Conservation (phyloP, 768 basidiomycete species). For the Pisolithus orientalis region DNA sequence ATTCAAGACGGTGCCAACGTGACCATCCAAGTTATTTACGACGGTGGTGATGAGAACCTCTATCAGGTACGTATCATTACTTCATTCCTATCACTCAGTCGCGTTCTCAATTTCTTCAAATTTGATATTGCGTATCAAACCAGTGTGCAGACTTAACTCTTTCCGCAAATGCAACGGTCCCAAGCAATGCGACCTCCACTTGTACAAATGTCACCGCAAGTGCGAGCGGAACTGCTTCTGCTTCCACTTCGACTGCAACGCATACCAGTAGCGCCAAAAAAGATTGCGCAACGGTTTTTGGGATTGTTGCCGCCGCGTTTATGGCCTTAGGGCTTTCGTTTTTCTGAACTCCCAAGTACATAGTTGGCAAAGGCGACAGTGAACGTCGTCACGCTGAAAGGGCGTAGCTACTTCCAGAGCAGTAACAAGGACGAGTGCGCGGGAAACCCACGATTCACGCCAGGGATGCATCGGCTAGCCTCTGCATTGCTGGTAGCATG, state of each 20-base stretch:
- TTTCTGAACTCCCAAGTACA: slow-evolving; percentile 14
- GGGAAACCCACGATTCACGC: no score
- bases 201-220: slow-evolving; percentile 30
- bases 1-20: slow-evolving; percentile 62
- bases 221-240: slow-evolving; percentile 3
- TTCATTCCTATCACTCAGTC: not conserved
- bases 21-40: slow-evolving; percentile 62
- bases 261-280: slow-evolving; percentile 14
- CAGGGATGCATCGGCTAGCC: no score
- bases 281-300: slow-evolving; percentile 3
- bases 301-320: slow-evolving; percentile 8
- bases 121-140: slow-evolving; percentile 1
- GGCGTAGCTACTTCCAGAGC: no score
- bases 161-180: slow-evolving; percentile 44
- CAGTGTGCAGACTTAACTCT: slow-evolving; percentile 81
- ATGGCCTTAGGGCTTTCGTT: slow-evolving; percentile 4
- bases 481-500: no score
- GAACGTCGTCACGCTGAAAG: not conserved
- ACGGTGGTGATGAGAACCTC: slow-evolving; percentile 66
- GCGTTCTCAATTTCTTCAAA: not conserved
- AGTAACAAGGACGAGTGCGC: no score
- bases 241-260: slow-evolving; percentile 9
- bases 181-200: slow-evolving; percentile 31
- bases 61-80: slow-evolving; percentile 47
- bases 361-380: not conserved